A percentile compares a stretch with the other conserved stretches of the same genome.
Evolutionary conservation across 805 yeast species (phyloP).

Genomic region (Ogataea pilisensis): DNA sequence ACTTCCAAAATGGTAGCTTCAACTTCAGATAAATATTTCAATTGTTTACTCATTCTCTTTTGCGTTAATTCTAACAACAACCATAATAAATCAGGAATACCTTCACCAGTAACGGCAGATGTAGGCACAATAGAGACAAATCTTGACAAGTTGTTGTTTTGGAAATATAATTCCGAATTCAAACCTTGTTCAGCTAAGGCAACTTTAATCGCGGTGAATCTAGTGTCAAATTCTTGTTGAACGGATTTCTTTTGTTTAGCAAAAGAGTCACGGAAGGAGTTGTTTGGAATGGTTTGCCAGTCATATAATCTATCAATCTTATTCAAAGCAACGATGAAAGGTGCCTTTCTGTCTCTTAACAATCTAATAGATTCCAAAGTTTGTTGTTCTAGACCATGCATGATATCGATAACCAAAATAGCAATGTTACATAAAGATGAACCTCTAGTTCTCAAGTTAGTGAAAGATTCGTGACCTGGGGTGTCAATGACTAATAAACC

Average conservation of each 20-base stretch:
- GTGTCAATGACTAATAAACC: conserved; percentile 96
- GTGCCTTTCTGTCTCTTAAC: conserved; percentile 95
- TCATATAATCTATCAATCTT: conserved; percentile 96
- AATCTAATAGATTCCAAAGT: conserved; percentile 90
- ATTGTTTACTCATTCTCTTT: conserved; percentile 97
- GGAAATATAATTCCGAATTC: conserved; percentile 94
- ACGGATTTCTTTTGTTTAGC: conserved; percentile 79
- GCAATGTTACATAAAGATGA: conserved; percentile 99
- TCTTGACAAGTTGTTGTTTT: conserved; percentile 89
- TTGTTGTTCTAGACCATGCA: conserved; percentile 99
- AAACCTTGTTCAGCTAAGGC: conserved; percentile 97
- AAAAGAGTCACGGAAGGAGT: conserved; percentile 93
- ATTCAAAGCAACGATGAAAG: conserved; percentile 94
- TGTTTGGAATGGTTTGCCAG: conserved; percentile 88
- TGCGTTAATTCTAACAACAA: conserved; percentile 92
- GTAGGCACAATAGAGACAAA: conserved; percentile 97
- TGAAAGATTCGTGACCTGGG: conserved; percentile 99
- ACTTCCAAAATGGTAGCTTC: conserved; percentile 98
- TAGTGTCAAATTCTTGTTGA: conserved; percentile 85
- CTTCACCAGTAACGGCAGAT: conserved; percentile 98
- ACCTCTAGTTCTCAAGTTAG: conserved; percentile 97
- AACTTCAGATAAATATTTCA: conserved; percentile 88
- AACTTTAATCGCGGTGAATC: conserved; percentile 79
- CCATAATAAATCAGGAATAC: conserved; percentile 98
- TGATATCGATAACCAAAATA: conserved; percentile 94